Percentiles rank a stretch among this genome's conserved stretches.
These are phyloP conservation scores for Pelargonium australe DNA, from an alignment of 441 rosid species.

Conservation along the genomic window DNA sequence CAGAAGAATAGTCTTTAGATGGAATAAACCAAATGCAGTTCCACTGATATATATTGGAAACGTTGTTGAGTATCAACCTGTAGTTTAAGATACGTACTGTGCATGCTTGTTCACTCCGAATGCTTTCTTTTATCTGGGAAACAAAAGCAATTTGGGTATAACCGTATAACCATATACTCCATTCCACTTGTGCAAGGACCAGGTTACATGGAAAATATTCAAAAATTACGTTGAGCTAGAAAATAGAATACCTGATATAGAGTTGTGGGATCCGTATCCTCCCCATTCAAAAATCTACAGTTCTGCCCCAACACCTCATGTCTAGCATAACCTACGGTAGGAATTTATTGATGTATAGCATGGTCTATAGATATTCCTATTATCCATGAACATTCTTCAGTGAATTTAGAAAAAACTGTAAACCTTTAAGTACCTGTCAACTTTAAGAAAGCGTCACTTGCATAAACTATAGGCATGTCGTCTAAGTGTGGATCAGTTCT, in stretches of 20 bases:
- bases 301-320: conserved; percentile 77
- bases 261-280: conserved; percentile 54
- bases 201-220: not conserved
- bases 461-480: conserved; percentile 75
- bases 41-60: conserved; percentile 18
- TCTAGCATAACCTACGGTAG: conserved; percentile 56
- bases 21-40: conserved; percentile 2
- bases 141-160: not conserved
- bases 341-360: not conserved
- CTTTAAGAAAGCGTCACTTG: conserved; percentile 79
- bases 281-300: conserved; percentile 60
- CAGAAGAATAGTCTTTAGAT: not conserved
- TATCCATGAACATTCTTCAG: not conserved
- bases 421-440: conserved; percentile 53
- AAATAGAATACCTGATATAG: conserved; percentile 42
- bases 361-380: not conserved
- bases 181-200: not conserved
- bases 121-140: conserved; percentile 58
- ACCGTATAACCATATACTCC: no score
- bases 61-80: conserved; percentile 64
- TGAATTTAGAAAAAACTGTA: not conserved
- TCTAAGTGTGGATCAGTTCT: conserved; percentile 71
- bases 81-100: conserved; percentile 85
- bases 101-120: conserved; percentile 60
- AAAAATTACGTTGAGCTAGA: not conserved